Base-by-base conservation (phyloP, 2,329 filamentous ascomycete species). In the Didymosphaeria variabile region DNA sequence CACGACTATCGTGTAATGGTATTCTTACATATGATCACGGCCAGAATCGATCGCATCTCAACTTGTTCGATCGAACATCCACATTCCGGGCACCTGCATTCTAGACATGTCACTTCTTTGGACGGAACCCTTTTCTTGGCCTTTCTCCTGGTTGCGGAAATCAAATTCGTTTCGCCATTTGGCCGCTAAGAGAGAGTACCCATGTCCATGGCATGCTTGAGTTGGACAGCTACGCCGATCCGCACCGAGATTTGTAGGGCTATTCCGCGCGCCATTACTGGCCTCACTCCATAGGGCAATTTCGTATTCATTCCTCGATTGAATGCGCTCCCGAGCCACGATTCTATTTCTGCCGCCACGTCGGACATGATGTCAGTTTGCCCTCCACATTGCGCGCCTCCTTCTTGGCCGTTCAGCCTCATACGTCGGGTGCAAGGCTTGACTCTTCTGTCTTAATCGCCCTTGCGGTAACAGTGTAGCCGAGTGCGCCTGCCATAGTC, bases 331-430 rank as follows among this genome's bases (percentile, higher is more conserved):
- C 34, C 38, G 38, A 40, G 3, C 13, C 45, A 31, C 34, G 49
- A 19, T 38, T 17, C 23, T 53, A 42, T 53, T 42, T 53, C 34
- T 21, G 34, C n/a, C 17, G 8, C 34, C 5, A 40, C n/a, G 32
- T 42, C 31, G 29, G 12, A 46, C 15, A 42, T 29, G 50, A 42
- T 53, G 50, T 53, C 50, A 53, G 17, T 23, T 32, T 34, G 10
- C 32, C 32, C n/a, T 44, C 31, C 49, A 36, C n/a, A 13, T 21
- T 12, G 5, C 32, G 31, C 31, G 12, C 21, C n/a, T 53, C 36
- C 36, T 21, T 40, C 19, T 40, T n/a, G 38, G 42, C 23, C 26
- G 40, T 38, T 44, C 52, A 55, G 52, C 38, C 51, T 17, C 52
- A 21, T 55, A 45, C 52, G 38, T 53, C 21, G 34, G n/a, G 19